Evolutionary conservation across 352 stramenopile species (phyloP).

Genomic region (Pythium insidiosum): DNA sequence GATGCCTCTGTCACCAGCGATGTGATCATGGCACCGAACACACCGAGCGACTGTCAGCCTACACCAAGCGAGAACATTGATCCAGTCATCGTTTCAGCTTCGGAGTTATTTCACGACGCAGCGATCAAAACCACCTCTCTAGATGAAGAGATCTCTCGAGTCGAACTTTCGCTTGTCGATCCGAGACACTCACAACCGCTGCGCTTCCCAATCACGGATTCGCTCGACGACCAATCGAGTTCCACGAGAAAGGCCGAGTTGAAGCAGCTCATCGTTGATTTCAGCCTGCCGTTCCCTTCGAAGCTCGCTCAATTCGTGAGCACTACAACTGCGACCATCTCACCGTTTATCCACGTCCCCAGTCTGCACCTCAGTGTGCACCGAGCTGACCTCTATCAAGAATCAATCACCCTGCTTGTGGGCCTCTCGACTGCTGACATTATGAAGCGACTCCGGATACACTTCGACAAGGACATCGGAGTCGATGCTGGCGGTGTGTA

Average conservation of each 20-base stretch:
- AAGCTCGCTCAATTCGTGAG: constrained; percentile 17
- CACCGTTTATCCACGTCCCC: constrained; percentile 22
- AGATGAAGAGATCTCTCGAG: too few species aligned
- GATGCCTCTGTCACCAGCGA: too few species aligned
- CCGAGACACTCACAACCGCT: too few species aligned
- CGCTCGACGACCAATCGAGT: constrained; percentile 26
- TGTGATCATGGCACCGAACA: too few species aligned
- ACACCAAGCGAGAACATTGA: too few species aligned
- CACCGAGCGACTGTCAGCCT: too few species aligned
- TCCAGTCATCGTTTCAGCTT: too few species aligned
- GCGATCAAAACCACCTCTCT: too few species aligned
- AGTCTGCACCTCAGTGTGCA: constrained; percentile 23
- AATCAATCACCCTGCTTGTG: constrained; percentile 22
- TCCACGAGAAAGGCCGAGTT: constrained; percentile 34
- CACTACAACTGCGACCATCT: constrained; percentile 30
- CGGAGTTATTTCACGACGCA: too few species aligned
- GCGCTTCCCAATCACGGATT: constrained; percentile 16
- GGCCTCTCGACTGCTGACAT: too few species aligned
- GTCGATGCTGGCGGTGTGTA: constrained; percentile 77
- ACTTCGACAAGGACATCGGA: constrained; percentile 64
- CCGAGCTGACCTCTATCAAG: constrained; percentile 31
- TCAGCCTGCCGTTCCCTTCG: constrained; percentile 4
- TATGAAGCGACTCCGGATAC: too few species aligned
- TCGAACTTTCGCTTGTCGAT: too few species aligned
- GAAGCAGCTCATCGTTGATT: constrained; percentile 30